Evolutionary conservation across 164 flowering plant species (phyloP).

Genomic region (Stephania japonica): DNA sequence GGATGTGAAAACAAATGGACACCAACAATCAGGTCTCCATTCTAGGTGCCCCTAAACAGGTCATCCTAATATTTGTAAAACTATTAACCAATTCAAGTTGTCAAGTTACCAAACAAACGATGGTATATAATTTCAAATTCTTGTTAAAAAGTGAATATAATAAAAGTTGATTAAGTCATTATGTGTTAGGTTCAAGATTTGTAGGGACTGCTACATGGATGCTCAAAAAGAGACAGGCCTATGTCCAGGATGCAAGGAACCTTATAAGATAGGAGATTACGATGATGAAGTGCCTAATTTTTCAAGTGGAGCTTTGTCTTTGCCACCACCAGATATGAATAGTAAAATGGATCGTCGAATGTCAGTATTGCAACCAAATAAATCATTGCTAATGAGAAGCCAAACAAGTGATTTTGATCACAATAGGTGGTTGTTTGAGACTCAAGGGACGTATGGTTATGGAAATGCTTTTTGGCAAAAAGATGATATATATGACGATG

Average conservation of each 20-base stretch:
- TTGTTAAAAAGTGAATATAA: no score
- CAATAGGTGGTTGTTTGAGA: slow-evolving; percentile 62
- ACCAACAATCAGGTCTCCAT: no score
- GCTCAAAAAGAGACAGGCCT: slow-evolving; percentile 39
- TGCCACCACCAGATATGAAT: slow-evolving; percentile 28
- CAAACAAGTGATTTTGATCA: slow-evolving; percentile 74
- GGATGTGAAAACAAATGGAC: no score
- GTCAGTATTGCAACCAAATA: slow-evolving; percentile 30
- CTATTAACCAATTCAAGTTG: no score
- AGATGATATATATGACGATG: slow-evolving; percentile 31
- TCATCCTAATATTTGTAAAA: no score
- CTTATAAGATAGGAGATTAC: slow-evolving; percentile 36
- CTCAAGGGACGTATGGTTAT: slow-evolving; percentile 67
- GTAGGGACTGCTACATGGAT: slow-evolving; percentile 55
- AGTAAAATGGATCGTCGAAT: slow-evolving; percentile 52
- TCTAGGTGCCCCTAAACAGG: no score
- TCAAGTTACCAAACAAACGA: no score
- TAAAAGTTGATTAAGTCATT: no score
- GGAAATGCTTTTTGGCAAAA: slow-evolving; percentile 78
- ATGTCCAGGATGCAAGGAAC: slow-evolving; percentile 59
- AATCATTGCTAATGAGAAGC: slow-evolving; percentile 43
- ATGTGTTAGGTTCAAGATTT: slow-evolving; percentile 36
- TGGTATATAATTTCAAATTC: no score
- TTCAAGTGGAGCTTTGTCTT: slow-evolving; percentile 19
- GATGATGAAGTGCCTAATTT: slow-evolving; percentile 26